Evolutionary conservation across 257 asterid species (phyloP), one percentile per base, ranked within the genome.

Genomic region (Osmanthus fragrans): DNA sequence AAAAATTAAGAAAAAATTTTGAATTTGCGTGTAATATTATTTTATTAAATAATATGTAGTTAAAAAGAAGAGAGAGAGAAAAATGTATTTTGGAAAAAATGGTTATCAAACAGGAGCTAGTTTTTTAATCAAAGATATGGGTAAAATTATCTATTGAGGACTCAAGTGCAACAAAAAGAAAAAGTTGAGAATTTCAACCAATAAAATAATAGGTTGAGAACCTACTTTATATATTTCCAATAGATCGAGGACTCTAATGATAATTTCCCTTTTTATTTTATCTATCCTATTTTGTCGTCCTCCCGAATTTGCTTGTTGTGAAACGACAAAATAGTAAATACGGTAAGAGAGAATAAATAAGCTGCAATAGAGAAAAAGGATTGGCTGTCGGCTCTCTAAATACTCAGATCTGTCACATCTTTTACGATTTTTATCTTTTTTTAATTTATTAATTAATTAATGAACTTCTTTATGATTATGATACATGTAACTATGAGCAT

Each of bases 401-500:
- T 12, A 10, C 36, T 4, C 69, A 63, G 69, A 63, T 63, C 69
- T 27, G 69, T n/a, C 36, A 25, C 32, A 10, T 63, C 69, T 4
- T 12, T 63, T 27, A 3, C 69, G 3, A 9, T 25, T 63, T 27
- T 63, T 36, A 63, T 27, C 69, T 11, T 15, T 36, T 58, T n/a
- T 16, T 16, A 58, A 58, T 58, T 36, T 6, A 6, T 36, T 7
- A 36, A 58, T 58, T 36, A 7, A 6, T 36, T 1, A 7, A 36
- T 40, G 9, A 25, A 25, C 33, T 10, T 63, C 19, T 12, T 15
- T 27, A 32, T 27, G 12, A 63, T 63, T 63, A 25, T 63, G 34
- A 63, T 63, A 63, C 36, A 11, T 29, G 69, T 63, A 63, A 63
- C 3, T 63, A 63, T 75, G 73, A 33, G 79, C 30, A 75, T 75